Base-by-base conservation (phyloP, 1,139 yeast species). In the Lodderomyces elongisporus region DNA sequence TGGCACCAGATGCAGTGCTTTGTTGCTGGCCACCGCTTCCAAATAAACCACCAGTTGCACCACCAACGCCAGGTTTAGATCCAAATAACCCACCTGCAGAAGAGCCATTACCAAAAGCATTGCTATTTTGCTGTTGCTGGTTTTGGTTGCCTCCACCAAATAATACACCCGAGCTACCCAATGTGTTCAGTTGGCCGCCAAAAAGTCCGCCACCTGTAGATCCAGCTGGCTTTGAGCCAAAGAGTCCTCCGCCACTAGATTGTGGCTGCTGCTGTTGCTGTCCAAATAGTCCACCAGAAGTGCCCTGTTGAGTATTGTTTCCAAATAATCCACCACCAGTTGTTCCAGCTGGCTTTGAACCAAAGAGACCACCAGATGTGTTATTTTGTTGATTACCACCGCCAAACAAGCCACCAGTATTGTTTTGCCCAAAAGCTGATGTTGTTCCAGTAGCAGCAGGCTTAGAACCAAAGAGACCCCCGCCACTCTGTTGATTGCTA, bases 21-120 rank as follows among this genome's bases (percentile, higher is more conserved):
- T 28, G 30, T 17, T 27, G 25, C n/a, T 15, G 25, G 12, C 17
- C 14, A 27, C 15, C 14, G 33, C 25, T 32, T 6, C 68, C 67
- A 45, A 65, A 63, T 27, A 66, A 44, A 1, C 63, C 63, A 3
- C 60, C 60, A 21, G 28, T 13, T 3, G 33, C 32, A 16, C 36
- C 45, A 20, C 48, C 49, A 16, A 48, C 40, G 17, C 14, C 14
- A 3, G 42, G 45, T 25, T 40, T 40, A 31, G 40, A 38, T 5
- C 68, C 67, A 45, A 65, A 63, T 28, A 66, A 44, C 2, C 63
- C 63, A 3, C 60, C 60, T n/a, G 46, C 42, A 27, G 37, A 25
- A 18, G 12, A 17, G 5, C 29, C 28, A 4, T 28, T 28, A 25
- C 27, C 27, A 26, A 31, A 25, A n/a, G 25, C 33, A 18, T 20